phyloP scores from a whole-genome alignment of 371 early-diverging fungal genomes.

The Mucor mucedo region DNA sequence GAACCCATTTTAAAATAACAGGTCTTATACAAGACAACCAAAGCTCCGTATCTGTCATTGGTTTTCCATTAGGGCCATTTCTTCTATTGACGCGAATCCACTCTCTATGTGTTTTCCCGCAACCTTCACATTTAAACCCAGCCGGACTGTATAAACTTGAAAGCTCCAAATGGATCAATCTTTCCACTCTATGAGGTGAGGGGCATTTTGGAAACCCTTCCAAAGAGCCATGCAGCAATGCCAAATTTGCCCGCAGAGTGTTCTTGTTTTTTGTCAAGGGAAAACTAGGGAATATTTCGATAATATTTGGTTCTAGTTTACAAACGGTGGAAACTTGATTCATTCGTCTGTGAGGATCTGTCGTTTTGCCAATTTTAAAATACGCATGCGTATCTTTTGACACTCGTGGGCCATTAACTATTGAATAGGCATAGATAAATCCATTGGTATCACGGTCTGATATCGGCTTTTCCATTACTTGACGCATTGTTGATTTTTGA shows the following conservation, averaged over 20 bases:
- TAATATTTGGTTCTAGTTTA: constrained; percentile 46
- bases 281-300: constrained; percentile 52
- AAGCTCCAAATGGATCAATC: constrained; percentile 61
- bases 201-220: constrained; percentile 41
- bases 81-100: constrained; percentile 44
- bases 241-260: constrained; percentile 23
- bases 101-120: constrained; percentile 53
- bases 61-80: neutral
- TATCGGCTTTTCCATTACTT: constrained; percentile 53
- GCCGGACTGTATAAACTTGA: constrained; percentile 29
- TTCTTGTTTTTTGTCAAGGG: constrained; percentile 13
- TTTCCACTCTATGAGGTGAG: constrained; percentile 54
- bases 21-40: constrained; percentile 32
- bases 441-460: constrained; percentile 54
- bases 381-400: constrained; percentile 43
- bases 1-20: constrained; percentile 40
- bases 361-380: constrained; percentile 62
- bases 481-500: constrained; percentile 15
- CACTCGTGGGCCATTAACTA: constrained; percentile 33
- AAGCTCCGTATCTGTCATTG: constrained; percentile 36
- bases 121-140: constrained; percentile 40
- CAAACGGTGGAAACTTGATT: constrained; percentile 53
- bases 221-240: constrained; percentile 21
- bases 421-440: constrained; percentile 57
- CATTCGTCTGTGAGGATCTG: constrained; percentile 57